Base-by-base conservation (phyloP, 2,329 filamentous ascomycete species). In the Penicillium sp. region DNA sequence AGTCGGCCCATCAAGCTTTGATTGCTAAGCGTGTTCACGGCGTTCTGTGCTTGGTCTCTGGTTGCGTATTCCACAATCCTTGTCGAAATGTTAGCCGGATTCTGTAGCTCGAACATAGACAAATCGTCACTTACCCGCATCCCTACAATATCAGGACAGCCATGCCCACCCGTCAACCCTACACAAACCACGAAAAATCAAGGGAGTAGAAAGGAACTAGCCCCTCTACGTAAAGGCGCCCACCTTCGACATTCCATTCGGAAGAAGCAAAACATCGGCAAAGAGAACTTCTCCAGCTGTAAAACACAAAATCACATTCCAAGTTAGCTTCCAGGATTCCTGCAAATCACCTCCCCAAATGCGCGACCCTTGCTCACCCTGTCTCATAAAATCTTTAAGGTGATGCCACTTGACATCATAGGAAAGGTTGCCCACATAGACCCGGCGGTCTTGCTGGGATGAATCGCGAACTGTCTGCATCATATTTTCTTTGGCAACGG, bases 191-290 rank as follows among this genome's bases (percentile, higher is more conserved):
- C 79, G 75, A 83, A 83, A 85, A 80, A 80, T 79, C 79, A 78
- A 74, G 50, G 79, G 81, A 69, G 54, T 63, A 69, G 63, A 64
- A 81, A 86, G 79, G 85, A 85, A 84, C 89, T 90, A 90, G 85
- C 88, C 88, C 87, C 84, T 87, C 89, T 88, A 92, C 83, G 81
- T 86, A 82, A 89, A 89, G 84, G 87, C 86, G 91, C 90, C 91
- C 92, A 97, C 93, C 93, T 99, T 99, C 90, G 93, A 97, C 94
- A 99, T 99, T 92, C 94, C 94, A 85, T 99, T 99, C 74, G 94
- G 94, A 88, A 99, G 91, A 78, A 96, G 84, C 79, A 99, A 87
- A 74, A 99, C 94, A 84, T 99, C 94, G 82, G 94, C 94, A 81
- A 96, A 99, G 81, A 97, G 86, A 77, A 99, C 94, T 79, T 97